Base-by-base conservation (phyloP, 345 rosid species). In the Carallia pectinifolia region DNA sequence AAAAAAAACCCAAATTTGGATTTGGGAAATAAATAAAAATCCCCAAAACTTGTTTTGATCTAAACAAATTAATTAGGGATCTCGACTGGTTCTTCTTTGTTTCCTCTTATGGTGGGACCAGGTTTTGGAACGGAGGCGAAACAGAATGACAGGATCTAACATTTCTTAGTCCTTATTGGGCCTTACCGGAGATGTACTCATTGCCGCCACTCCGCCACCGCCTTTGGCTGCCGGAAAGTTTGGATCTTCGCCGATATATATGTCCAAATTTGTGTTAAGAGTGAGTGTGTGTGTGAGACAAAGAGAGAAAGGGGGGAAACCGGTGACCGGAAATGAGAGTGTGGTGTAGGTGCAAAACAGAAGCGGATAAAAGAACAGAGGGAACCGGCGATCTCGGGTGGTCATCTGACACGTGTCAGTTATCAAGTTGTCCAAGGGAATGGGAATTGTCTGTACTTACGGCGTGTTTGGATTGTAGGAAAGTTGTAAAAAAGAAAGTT, bases 31-130 rank as follows among this genome's bases (percentile, higher is more conserved):
- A 50, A 16, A 23, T 23, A 58, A 68, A n/a, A 50, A 6, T 12
- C 15, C 8, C 6, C 23, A 61, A 53, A 6, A 29, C 50, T 44
- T 44, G 50, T 15, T 44, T 44, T 44, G 50, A 44, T 44, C 50
- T 44, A 44, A 44, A 16, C 10, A 66, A 59, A 0, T 40, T n/a
- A 33, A 66, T 12, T 18, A 33, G 52, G 70, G 47, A 61, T 6
- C 23, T 23, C 16, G 5, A 44, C 12, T 44, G 50, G 15, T 19
- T 29, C n/a, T 23, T 27, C 48, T 1, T 1, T 29, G 1, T 39
- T 69, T 75, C 64, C 64, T 75, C 39, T 74, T 69, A 47, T 66
- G 59, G 58, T 70, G 68, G 60, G 64, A 75, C 73, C 78, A 75
- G 4, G 74, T 63, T 58, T 75, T 75, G 39, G 72, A 75, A 50